A percentile compares a stretch with the other conserved stretches of the same genome.
These are phyloP conservation scores for Blepharisma undulans DNA, from an alignment of 169 alveolate species.

Conservation along the genomic window DNA sequence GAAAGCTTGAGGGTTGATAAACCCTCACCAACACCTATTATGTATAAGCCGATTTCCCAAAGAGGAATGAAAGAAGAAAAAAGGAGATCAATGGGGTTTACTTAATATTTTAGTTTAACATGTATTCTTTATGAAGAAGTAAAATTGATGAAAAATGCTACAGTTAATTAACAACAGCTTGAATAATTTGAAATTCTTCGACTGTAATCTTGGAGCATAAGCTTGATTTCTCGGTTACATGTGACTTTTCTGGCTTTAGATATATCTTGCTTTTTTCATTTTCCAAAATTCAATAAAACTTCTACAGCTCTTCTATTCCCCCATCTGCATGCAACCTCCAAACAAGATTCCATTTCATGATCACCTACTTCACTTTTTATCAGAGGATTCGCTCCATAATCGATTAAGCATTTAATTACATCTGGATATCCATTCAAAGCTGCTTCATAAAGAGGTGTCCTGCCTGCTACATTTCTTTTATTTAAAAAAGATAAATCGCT, in stretches of 20 bases:
- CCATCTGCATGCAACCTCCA: constrained; percentile 58
- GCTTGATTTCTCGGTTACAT: not conserved
- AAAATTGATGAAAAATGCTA: not conserved
- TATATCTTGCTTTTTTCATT: not conserved
- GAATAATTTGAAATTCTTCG: not conserved
- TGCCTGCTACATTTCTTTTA: constrained; percentile 3
- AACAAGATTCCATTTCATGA: constrained; percentile 38
- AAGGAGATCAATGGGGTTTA: not conserved
- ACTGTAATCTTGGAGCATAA: not conserved
- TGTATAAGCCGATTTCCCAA: constrained; percentile 24
- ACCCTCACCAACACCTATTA: constrained; percentile 33
- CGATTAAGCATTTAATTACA: not conserved
- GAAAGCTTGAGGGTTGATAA: not conserved
- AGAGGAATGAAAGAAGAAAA: not conserved
- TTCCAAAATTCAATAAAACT: constrained; percentile 9
- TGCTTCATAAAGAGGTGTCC: not conserved
- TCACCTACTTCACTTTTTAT: not conserved
- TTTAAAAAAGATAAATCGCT: constrained; percentile 36
- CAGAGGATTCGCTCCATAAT: constrained; percentile 34
- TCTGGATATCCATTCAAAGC: not conserved
- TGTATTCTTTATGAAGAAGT: not conserved
- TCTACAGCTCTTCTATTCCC: constrained; percentile 23
- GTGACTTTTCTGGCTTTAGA: not conserved
- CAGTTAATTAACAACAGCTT: not conserved
- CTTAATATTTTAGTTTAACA: not conserved